Conservation (phyloP, 1,139 yeast species). For the Debaryomyces fabryi region DNA sequence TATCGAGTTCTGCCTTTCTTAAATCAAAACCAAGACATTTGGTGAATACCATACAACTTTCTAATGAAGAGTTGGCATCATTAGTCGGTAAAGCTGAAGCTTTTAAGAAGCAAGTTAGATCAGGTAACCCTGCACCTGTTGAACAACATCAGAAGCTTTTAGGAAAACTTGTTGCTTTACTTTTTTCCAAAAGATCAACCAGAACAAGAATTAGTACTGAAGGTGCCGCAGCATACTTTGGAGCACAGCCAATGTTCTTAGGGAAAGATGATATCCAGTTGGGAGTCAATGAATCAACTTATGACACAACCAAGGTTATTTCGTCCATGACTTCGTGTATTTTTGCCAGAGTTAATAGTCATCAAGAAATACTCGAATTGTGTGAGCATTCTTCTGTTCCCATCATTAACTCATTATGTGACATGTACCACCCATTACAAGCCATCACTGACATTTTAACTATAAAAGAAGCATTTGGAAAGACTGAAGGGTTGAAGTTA, state of each 20-base stretch:
- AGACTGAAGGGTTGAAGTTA: constrained; percentile 65
- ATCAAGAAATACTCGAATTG: constrained; percentile 77
- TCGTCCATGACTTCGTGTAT: constrained; percentile 95
- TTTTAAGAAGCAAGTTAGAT: constrained; percentile 60
- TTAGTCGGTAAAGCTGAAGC: constrained; percentile 69
- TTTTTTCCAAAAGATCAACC: constrained; percentile 90
- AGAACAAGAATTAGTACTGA: constrained; percentile 93
- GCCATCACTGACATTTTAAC: constrained; percentile 91
- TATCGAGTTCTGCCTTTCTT: constrained; percentile 4
- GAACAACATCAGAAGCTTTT: constrained; percentile 59
- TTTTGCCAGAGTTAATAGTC: constrained; percentile 92
- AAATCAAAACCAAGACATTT: constrained; percentile 61
- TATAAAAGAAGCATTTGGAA: constrained; percentile 74
- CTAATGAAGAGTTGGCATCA: constrained; percentile 65
- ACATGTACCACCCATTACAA: constrained; percentile 90
- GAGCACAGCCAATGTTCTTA: constrained; percentile 94
- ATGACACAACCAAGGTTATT: constrained; percentile 85
- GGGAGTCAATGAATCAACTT: constrained; percentile 89
- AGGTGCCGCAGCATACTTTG: constrained; percentile 91
- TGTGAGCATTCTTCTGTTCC: constrained; percentile 82
- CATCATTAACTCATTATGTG: constrained; percentile 90
- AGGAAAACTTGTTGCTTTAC: constrained; percentile 81
- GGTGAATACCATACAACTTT: constrained; percentile 74
- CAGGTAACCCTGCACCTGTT: constrained; percentile 47
- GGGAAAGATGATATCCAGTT: constrained; percentile 96